Conservation (phyloP, 1,284 basidiomycete species). For the Mycena sp. region DNA sequence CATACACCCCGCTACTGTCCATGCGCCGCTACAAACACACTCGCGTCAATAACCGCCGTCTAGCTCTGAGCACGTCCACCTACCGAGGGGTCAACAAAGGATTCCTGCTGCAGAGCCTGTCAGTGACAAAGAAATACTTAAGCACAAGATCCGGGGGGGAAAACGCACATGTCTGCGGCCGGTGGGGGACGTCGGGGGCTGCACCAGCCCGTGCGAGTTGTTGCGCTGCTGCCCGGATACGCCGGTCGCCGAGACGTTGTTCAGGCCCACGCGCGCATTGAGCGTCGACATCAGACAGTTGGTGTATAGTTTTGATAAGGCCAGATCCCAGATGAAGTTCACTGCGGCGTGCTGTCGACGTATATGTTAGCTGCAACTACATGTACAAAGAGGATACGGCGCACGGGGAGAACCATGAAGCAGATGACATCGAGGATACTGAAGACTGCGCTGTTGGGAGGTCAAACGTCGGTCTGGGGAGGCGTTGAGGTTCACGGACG, state of each 20-base stretch:
- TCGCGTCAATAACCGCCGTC: not conserved
- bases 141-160: not conserved
- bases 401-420: constrained; percentile 50
- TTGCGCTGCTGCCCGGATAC: constrained; percentile 38
- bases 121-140: not conserved
- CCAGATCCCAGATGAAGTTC: constrained; percentile 63
- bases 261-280: constrained; percentile 53
- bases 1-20: constrained; percentile 38
- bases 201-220: constrained; percentile 6
- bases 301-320: constrained; percentile 63
- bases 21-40: constrained; percentile 20
- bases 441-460: constrained; percentile 44
- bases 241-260: constrained; percentile 34
- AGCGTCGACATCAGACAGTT: constrained; percentile 66
- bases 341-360: constrained; percentile 47
- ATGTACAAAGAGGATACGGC: constrained; percentile 2
- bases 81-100: constrained; percentile 12
- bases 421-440: constrained; percentile 55
- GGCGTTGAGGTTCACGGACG: constrained; percentile 37
- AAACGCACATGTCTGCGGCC: constrained; percentile 18
- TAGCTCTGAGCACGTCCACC: no score
- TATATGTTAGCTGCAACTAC: not conserved
- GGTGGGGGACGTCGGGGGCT: constrained; percentile 2
- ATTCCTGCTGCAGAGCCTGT: constrained; percentile 15
- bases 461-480: constrained; percentile 7